A percentile compares a stretch with the other conserved stretches of the same genome.
phyloP scores from a whole-genome alignment of 768 basidiomycete species.

The Gymnopilus junonius region DNA sequence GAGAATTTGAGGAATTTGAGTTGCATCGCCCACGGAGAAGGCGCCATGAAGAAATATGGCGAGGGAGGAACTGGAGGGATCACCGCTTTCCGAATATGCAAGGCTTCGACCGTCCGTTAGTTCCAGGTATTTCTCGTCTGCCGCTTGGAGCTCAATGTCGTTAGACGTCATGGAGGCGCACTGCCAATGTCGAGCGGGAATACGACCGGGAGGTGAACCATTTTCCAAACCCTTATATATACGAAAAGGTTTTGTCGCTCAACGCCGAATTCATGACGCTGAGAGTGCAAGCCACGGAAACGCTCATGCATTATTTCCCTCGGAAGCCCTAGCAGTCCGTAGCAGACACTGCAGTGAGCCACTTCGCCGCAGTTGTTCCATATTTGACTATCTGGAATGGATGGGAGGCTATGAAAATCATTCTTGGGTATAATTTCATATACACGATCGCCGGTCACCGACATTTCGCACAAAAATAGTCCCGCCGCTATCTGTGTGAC shows the following conservation, averaged over 20 bases:
- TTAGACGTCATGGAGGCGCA: neutral
- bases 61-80: constrained; percentile 49
- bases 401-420: constrained; percentile 1
- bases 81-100: constrained; percentile 58
- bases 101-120: constrained; percentile 51
- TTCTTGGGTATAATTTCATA: constrained; percentile 1
- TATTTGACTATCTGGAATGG: neutral
- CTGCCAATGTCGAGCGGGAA: neutral
- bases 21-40: constrained; percentile 53
- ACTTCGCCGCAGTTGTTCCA: constrained; percentile 1
- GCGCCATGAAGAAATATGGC: constrained; percentile 61
- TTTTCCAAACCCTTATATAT: neutral
- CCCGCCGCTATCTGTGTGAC: neutral
- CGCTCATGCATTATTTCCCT: neutral
- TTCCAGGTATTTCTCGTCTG: constrained; percentile 40
- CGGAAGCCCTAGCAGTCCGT: neutral
- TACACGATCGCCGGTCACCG: constrained; percentile 4
- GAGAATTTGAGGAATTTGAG: constrained; percentile 35
- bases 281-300: neutral
- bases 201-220: neutral
- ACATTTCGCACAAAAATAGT: neutral
- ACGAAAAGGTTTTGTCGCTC: neutral
- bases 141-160: neutral
- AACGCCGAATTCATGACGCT: neutral
- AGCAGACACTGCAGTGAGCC: neutral